Conservation (phyloP, 257 asterid genomes). For the Thymus quinquecostatus region DNA sequence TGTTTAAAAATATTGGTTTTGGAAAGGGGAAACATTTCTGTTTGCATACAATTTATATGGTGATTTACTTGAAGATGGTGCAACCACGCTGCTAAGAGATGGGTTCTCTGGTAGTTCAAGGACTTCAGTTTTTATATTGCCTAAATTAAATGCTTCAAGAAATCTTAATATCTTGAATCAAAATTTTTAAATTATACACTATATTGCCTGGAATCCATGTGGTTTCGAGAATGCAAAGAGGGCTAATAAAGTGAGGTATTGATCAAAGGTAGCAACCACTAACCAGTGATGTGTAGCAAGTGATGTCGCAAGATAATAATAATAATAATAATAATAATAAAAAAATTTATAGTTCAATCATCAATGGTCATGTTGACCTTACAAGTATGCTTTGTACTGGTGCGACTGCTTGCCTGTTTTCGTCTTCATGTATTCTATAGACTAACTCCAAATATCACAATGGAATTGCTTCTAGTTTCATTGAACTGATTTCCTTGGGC, state of each 20-base stretch:
- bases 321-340: too few relatives aligned
- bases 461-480: not conserved
- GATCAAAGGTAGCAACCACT: too few relatives aligned
- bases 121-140: constrained; percentile 2
- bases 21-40: not conserved
- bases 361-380: too few relatives aligned
- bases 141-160: not conserved
- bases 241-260: too few relatives aligned
- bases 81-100: too few relatives aligned
- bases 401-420: not conserved
- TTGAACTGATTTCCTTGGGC: not conserved
- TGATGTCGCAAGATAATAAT: not conserved
- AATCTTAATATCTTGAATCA: not conserved
- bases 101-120: not conserved
- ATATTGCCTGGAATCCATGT: too few relatives aligned
- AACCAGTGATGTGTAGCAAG: not conserved
- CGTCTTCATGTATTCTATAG: not conserved
- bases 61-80: too few relatives aligned
- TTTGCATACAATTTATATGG: not conserved
- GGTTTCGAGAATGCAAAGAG: too few relatives aligned
- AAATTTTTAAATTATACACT: too few relatives aligned
- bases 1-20: not conserved
- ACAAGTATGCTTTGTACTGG: not conserved
- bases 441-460: not conserved
- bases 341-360: too few relatives aligned